Evolutionary conservation across 371 early-diverging fungal genomes (phyloP), one percentile per base, ranked within the genome.

Genomic region (Chytridium lagenaria): DNA sequence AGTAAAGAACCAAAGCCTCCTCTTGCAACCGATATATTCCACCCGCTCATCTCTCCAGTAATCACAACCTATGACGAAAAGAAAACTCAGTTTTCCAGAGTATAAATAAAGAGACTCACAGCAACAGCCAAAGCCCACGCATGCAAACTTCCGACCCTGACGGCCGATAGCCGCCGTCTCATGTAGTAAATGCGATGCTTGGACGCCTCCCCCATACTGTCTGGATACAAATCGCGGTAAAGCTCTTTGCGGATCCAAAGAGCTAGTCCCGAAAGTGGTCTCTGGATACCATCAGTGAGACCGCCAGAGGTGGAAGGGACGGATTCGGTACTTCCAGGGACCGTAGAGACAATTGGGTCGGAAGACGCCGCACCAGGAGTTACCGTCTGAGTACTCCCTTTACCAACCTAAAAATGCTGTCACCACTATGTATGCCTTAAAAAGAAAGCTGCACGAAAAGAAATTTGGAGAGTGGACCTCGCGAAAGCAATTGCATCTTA

Each of bases 101-200:
- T 7, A 44, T 12, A 44, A 12, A 19, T 12, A 44, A 44, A 19
- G 44, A 44, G 44, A 44, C 44, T 44, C 19, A 44, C 44, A 19
- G 12, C 44, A 19, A 44, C 44, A 19, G 44, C 44, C 7, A 44
- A 12, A 19, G 44, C 44, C 44, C 44, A 44, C 44, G 44, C 44
- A 44, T 44, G 44, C 44, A 44, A 19, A 44, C 44, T 44, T 44
- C 44, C 44, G 44, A 44, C 44, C 44, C 44, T 44, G 44, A 44
- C 44, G 44, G 44, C 44, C 12, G 12, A 12, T 19, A 44, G 44
- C 7, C 44, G 44, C 19, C 44, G 7, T 44, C 44, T 7, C 19
- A 44, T 7, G 44, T 44, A 44, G 44, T 44, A 44, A 19, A 44
- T 44, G 7, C 44, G 7, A 19, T 12, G 44, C 44, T 44, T 44